These are phyloP conservation scores for Cicer arietinum DNA, from an alignment of 306 rosid species.

Conservation along the genomic window DNA sequence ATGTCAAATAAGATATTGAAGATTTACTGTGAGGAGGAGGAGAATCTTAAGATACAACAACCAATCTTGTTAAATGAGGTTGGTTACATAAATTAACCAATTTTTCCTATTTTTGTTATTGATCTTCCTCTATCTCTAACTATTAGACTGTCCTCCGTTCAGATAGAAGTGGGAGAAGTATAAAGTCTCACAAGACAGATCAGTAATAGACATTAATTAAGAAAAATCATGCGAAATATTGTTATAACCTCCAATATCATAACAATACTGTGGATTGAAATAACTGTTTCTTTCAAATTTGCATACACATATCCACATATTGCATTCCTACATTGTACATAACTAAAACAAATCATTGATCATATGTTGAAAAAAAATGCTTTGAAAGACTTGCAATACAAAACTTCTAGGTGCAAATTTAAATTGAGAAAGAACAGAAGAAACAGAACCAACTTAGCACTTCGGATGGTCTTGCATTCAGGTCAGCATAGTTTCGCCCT, in stretches of 20 bases:
- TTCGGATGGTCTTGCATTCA: not conserved
- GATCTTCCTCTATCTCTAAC: not conserved
- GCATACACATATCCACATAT: not conserved
- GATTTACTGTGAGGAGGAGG: no score
- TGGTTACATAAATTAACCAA: conserved; percentile 1
- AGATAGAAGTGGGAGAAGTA: not conserved
- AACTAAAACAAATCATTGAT: not conserved
- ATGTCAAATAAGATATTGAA: no score
- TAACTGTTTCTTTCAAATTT: not conserved
- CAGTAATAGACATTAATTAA: not conserved
- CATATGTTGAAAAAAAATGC: not conserved
- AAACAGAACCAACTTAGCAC: not conserved
- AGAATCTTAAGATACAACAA: no score
- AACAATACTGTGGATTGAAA: conserved; percentile 1
- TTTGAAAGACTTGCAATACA: not conserved
- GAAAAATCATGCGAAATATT: not conserved
- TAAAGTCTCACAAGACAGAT: not conserved
- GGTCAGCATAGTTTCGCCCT: not conserved
- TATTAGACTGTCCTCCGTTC: not conserved
- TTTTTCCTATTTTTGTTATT: not conserved
- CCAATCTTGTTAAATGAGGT: not conserved
- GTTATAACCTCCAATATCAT: not conserved
- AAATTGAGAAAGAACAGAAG: conserved; percentile 1
- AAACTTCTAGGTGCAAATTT: not conserved
- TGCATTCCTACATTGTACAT: not conserved